Conservation (phyloP, 2,329 filamentous ascomycete genomes). For the Xylaria multiplex region DNA sequence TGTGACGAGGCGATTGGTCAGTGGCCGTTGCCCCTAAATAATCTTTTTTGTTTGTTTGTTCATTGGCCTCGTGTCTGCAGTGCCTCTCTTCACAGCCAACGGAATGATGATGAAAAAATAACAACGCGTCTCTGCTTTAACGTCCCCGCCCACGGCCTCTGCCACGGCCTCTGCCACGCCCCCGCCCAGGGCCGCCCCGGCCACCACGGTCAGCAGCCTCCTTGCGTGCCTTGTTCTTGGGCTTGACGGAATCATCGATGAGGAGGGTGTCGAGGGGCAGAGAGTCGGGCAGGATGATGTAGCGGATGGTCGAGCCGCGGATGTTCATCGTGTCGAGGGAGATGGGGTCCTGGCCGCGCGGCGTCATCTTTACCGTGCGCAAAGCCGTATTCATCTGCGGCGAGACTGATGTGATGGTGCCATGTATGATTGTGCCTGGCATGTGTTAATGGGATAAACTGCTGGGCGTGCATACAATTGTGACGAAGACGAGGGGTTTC, state of each 20-base stretch:
- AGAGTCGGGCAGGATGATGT: conserved; percentile 95
- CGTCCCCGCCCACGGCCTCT: conserved; percentile 59
- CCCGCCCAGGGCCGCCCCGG: conserved; percentile 62
- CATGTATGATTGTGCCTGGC: conserved; percentile 91
- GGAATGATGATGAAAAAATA: conserved; percentile 6
- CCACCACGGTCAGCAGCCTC: conserved; percentile 73
- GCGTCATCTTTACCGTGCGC: conserved; percentile 96
- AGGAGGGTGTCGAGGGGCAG: conserved; percentile 94
- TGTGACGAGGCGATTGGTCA: not conserved
- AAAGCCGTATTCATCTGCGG: conserved; percentile 99
- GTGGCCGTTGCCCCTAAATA: not conserved
- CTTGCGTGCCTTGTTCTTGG: conserved; percentile 99
- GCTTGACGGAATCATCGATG: conserved; percentile 96
- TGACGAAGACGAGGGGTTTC: conserved; percentile 34
- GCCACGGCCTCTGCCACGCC: conserved; percentile 63
- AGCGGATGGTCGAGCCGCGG: conserved; percentile 93
- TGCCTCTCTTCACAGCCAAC: not conserved
- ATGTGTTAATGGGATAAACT: conserved; percentile 22
- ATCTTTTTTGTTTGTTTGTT: conserved; percentile 1
- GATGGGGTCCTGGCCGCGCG: conserved; percentile 86
- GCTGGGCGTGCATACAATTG: not conserved
- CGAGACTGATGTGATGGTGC: conserved; percentile 95
- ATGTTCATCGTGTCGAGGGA: conserved; percentile 96
- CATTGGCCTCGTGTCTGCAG: conserved; percentile 12
- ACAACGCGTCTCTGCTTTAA: conserved; percentile 24